These are phyloP conservation scores for Nephelium lappaceum DNA, from an alignment of 345 rosid species.

Conservation along the genomic window DNA sequence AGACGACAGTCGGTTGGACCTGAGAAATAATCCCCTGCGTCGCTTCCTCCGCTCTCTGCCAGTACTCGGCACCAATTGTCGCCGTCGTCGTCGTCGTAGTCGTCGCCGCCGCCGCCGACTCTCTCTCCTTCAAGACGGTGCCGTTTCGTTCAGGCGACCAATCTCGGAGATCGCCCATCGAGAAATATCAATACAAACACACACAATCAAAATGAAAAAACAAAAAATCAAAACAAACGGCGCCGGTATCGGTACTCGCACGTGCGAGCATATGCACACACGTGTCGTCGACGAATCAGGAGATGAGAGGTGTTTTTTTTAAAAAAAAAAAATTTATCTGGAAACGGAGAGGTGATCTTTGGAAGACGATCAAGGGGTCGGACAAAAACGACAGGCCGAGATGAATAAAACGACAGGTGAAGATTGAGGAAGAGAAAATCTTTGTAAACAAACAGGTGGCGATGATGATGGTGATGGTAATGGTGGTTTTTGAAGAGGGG, in stretches of 20 bases:
- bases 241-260: neutral
- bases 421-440: neutral
- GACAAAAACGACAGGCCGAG: neutral
- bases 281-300: neutral
- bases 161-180: slow-evolving; percentile 76
- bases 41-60: slow-evolving; percentile 67
- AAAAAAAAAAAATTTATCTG: too few relatives aligned
- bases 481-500: neutral
- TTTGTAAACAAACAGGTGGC: slow-evolving; percentile 8
- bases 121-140: slow-evolving; percentile 40
- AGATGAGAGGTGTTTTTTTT: neutral
- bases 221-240: neutral
- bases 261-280: neutral
- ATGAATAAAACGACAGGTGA: neutral
- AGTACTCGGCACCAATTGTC: slow-evolving; percentile 44
- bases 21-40: slow-evolving; percentile 58
- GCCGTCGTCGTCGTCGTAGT: neutral
- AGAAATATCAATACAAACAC: neutral
- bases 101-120: slow-evolving; percentile 7
- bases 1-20: slow-evolving; percentile 67
- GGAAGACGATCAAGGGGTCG: neutral
- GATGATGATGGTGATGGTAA: neutral
- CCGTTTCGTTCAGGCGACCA: slow-evolving; percentile 57
- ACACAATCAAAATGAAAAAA: neutral
- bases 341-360: neutral